Evolutionary conservation across 2,329 filamentous ascomycete genomes (phyloP).

Genomic region (Colletotrichum gigasporum): DNA sequence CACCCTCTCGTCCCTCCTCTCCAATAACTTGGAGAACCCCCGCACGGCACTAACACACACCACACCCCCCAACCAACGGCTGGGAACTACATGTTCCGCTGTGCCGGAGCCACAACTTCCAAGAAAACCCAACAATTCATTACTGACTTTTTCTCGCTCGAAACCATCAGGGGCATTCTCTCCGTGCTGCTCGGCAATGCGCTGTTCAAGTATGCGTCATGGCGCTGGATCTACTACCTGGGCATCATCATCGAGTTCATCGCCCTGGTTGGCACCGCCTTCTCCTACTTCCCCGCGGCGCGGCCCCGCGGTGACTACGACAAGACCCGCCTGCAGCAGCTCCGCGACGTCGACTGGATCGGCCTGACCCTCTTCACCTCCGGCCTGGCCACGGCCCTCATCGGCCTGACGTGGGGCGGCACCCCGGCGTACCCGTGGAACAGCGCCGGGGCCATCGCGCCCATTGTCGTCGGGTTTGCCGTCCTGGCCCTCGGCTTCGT

Average conservation of each 20-base stretch:
- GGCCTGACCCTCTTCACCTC: constrained; percentile 35
- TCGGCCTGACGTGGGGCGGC: constrained; percentile 35
- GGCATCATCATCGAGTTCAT: constrained; percentile 39
- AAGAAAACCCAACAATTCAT: not conserved
- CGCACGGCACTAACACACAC: constrained; percentile 7
- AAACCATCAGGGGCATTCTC: constrained; percentile 37
- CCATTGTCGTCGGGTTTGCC: constrained; percentile 34
- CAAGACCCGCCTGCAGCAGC: constrained; percentile 40
- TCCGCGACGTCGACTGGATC: constrained; percentile 42
- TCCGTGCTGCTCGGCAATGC: constrained; percentile 39
- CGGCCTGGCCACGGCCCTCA: constrained; percentile 35
- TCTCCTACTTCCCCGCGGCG: constrained; percentile 39
- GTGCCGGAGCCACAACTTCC: no score
- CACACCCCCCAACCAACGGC: no score
- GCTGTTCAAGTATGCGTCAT: constrained; percentile 39
- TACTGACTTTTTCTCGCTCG: not conserved
- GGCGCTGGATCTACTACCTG: constrained; percentile 40
- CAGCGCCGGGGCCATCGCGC: constrained; percentile 29
- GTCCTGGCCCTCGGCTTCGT: constrained; percentile 32
- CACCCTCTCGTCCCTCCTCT: not conserved
- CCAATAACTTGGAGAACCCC: constrained; percentile 1
- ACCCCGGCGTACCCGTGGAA: constrained; percentile 25
- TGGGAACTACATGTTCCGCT: no score
- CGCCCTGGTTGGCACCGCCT: constrained; percentile 35
- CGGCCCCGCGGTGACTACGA: constrained; percentile 40